Percentiles rank a stretch among this genome's conserved stretches.
These are phyloP conservation scores for Dictyostelium purpureum DNA, from an alignment of 78 protist genomes.

Conservation along the genomic window DNA sequence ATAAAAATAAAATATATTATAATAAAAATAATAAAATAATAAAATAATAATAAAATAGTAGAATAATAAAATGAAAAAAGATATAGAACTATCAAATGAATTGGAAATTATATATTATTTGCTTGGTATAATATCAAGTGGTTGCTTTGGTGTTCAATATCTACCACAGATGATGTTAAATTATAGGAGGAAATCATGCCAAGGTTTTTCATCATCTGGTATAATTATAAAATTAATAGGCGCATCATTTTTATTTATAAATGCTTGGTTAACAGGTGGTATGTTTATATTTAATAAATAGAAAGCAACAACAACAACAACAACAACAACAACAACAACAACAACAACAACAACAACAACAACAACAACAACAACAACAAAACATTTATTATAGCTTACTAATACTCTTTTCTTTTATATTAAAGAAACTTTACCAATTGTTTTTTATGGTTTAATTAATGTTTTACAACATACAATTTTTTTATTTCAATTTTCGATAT, in stretches of 20 bases:
- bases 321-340: not conserved
- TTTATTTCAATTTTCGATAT: conserved; percentile 49
- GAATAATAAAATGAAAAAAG: not conserved
- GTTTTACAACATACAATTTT: conserved; percentile 63
- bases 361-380: too few relatives aligned
- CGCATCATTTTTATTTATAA: conserved; percentile 64
- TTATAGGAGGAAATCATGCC: conserved; percentile 30
- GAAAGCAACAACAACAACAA: not conserved
- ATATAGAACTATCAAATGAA: not conserved
- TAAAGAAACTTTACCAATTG: conserved; percentile 34
- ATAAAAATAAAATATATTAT: too few relatives aligned
- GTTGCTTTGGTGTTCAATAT: conserved; percentile 49
- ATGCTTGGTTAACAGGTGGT: conserved; percentile 67
- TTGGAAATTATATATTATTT: conserved; percentile 3
- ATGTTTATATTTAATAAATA: not conserved
- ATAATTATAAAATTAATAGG: conserved; percentile 62
- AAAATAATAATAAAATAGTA: too few relatives aligned
- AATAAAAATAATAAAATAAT: too few relatives aligned
- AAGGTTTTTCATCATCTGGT: conserved; percentile 53
- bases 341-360: too few relatives aligned
- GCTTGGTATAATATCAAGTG: conserved; percentile 43
- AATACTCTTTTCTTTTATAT: not conserved
- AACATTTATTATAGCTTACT: too few relatives aligned
- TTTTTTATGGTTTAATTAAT: conserved; percentile 67
- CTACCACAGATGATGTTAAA: conserved; percentile 68